These are phyloP conservation scores for Pseudogymnoascus sp. DNA, from an alignment of 2,329 filamentous ascomycete genomes.

Conservation along the genomic window DNA sequence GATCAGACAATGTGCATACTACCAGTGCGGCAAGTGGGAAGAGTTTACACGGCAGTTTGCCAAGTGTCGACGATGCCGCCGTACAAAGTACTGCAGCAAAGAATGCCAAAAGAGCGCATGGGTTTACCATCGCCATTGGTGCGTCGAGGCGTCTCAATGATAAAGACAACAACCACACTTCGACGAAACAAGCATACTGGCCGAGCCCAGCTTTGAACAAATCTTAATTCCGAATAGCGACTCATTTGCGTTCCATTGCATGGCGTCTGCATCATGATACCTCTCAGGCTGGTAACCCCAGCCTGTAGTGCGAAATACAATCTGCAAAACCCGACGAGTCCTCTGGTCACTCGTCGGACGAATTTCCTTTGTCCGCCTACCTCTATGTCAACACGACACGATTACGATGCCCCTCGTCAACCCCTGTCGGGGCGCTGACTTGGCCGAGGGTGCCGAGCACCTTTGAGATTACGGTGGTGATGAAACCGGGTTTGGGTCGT, in stretches of 20 bases:
- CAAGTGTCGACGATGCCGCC: conserved; percentile 89
- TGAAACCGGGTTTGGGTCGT: neutral
- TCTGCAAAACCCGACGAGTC: conserved; percentile 8
- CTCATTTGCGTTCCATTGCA: conserved; percentile 7
- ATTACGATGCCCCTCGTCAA: neutral
- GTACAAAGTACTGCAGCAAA: conserved; percentile 99
- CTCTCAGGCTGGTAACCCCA: conserved; percentile 31
- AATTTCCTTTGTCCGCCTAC: conserved; percentile 5
- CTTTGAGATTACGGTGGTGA: neutral
- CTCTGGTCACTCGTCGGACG: conserved; percentile 20
- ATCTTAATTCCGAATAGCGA: conserved; percentile 7
- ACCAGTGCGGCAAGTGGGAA: conserved; percentile 97
- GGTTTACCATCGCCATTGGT: conserved; percentile 98
- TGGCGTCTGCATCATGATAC: conserved; percentile 34
- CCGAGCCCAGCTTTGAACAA: conserved; percentile 5
- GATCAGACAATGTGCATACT: conserved; percentile 95
- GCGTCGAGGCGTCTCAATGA: conserved; percentile 55
- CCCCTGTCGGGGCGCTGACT: neutral
- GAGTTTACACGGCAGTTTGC: conserved; percentile 94
- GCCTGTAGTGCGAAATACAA: conserved; percentile 14
- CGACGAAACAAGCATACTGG: conserved; percentile 7
- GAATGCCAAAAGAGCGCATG: conserved; percentile 99
- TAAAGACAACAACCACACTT: neutral
- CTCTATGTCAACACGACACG: neutral
- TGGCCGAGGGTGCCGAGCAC: neutral